Evolutionary conservation across 2,329 filamentous ascomycete genomes (phyloP).

Genomic region (Raffaelea ambrosiae): DNA sequence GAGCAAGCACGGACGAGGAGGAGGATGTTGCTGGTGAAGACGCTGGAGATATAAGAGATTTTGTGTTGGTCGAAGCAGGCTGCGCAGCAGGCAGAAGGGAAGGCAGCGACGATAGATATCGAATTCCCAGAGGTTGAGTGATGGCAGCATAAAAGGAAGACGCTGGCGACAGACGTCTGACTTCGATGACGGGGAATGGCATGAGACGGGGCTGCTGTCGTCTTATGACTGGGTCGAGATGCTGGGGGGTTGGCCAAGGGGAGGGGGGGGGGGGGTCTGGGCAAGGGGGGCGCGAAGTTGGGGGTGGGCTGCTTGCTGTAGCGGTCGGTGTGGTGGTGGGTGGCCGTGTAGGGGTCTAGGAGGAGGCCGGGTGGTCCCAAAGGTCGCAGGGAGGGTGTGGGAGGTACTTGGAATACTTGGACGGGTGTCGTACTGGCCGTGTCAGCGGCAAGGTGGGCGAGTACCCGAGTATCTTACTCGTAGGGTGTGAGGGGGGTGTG

Average conservation of each 20-base stretch:
- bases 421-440: too few relatives aligned
- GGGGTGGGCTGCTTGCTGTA: too few relatives aligned
- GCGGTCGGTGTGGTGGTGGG: too few relatives aligned
- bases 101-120: conserved; percentile 43
- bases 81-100: background rate
- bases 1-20: background rate
- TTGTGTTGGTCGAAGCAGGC: too few relatives aligned
- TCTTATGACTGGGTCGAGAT: conserved; percentile 3
- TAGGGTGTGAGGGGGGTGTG: background rate
- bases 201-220: background rate
- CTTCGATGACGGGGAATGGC: conserved; percentile 46
- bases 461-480: too few relatives aligned
- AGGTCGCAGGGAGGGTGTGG: too few relatives aligned
- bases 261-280: background rate
- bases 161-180: conserved; percentile 69
- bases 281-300: too few relatives aligned
- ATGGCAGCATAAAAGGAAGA: conserved; percentile 78
- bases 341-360: too few relatives aligned
- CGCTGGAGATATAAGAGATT: background rate
- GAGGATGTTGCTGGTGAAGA: background rate
- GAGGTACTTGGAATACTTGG: too few relatives aligned
- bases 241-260: background rate
- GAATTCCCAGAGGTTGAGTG: conserved; percentile 68
- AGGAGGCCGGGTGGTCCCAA: too few relatives aligned
- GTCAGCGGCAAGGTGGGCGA: too few relatives aligned